Evolutionary conservation across 1,284 basidiomycete genomes (phyloP).

Genomic region (Veloboletus limbatus): DNA sequence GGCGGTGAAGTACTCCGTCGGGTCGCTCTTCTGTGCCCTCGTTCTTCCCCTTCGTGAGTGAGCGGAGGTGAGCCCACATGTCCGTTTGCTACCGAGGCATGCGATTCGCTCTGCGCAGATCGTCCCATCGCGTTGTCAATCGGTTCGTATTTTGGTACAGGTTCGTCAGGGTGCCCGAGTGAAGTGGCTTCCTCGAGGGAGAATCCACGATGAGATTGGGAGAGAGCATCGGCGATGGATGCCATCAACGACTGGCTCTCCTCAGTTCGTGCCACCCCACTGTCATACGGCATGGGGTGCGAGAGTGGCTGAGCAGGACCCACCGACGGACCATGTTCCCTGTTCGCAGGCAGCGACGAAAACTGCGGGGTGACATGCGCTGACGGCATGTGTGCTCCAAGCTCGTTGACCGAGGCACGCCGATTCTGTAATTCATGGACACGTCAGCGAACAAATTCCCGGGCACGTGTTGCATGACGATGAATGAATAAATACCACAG

Average conservation of each 20-base stretch:
- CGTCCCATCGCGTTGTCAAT: slow-evolving; percentile 2
- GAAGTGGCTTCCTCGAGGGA: slow-evolving; percentile 27
- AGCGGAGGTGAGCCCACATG: slow-evolving; percentile 8
- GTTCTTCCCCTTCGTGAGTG: slow-evolving; percentile 14
- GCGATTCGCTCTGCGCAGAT: slow-evolving; percentile 18
- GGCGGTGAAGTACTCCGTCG: slow-evolving; percentile 31
- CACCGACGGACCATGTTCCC: slow-evolving; percentile 12
- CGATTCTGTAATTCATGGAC: slow-evolving; percentile 14
- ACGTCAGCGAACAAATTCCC: slow-evolving; percentile 14
- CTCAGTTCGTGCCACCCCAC: slow-evolving; percentile 12
- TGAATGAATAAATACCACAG: slow-evolving; percentile 10
- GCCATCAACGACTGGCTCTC: slow-evolving; percentile 47
- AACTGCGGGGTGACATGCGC: slow-evolving; percentile 16
- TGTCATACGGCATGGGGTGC: slow-evolving; percentile 8
- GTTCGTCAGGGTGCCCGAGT: slow-evolving; percentile 22
- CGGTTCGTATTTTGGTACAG: slow-evolving; percentile 30
- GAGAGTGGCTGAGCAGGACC: slow-evolving; percentile 11
- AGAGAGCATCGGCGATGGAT: slow-evolving; percentile 51
- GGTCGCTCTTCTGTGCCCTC: slow-evolving; percentile 23
- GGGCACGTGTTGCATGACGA: slow-evolving; percentile 14
- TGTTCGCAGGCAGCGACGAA: slow-evolving; percentile 23
- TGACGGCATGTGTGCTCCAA: slow-evolving; percentile 19
- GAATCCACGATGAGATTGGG: slow-evolving; percentile 25
- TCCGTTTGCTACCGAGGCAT: slow-evolving; percentile 20
- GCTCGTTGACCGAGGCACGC: slow-evolving; percentile 28